These are phyloP conservation scores for Limnanthes douglasii DNA, from an alignment of 345 rosid genomes.

Conservation along the genomic window DNA sequence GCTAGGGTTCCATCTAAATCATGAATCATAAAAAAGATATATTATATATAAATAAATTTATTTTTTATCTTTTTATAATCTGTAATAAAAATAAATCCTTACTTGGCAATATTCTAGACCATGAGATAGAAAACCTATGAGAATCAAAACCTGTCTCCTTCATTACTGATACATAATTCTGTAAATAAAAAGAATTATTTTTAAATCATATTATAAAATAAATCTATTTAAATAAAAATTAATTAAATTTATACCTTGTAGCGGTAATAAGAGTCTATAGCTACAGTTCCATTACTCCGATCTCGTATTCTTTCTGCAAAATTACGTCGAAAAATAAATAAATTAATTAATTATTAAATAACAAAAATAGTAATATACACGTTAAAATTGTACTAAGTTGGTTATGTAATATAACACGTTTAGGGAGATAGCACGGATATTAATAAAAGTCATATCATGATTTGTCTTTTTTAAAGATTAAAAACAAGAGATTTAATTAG, in stretches of 20 bases:
- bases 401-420: too few species aligned
- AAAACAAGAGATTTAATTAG: too few species aligned
- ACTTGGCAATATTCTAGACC: constrained; percentile 19
- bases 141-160: constrained; percentile 14
- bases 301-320: constrained; percentile 10
- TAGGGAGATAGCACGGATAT: too few species aligned
- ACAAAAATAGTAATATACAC: too few species aligned
- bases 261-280: constrained; percentile 1
- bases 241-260: too few species aligned
- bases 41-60: background rate
- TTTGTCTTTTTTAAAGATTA: too few species aligned
- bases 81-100: constrained; percentile 3
- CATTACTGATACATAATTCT: constrained; percentile 10
- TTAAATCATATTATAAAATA: background rate
- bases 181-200: background rate
- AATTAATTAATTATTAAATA: too few species aligned
- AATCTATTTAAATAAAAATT: too few species aligned
- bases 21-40: background rate
- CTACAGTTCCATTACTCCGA: background rate
- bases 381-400: too few species aligned
- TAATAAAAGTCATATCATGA: too few species aligned
- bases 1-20: constrained; percentile 12
- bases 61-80: background rate
- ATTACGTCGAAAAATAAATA: too few species aligned
- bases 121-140: constrained; percentile 16